These are phyloP conservation scores for Fraxinus albicans DNA, from an alignment of 305 asterid genomes.

Conservation along the genomic window DNA sequence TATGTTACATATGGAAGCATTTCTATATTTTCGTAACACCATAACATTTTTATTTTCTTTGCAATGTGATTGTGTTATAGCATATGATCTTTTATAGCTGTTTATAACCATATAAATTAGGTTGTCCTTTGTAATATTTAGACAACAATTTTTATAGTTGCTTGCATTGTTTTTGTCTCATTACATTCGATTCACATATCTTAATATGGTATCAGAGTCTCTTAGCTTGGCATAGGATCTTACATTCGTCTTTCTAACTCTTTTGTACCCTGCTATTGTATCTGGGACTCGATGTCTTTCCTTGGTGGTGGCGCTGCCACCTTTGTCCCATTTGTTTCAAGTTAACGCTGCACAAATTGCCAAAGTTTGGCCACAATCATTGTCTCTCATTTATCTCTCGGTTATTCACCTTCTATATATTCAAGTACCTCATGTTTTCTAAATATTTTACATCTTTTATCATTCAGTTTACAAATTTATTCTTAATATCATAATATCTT, in stretches of 20 bases:
- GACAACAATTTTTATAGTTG: not conserved
- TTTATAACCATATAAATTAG: not conserved
- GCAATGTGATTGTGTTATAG: not conserved
- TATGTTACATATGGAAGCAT: not conserved
- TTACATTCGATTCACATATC: not conserved
- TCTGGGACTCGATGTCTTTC: not conserved
- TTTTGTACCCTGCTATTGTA: not conserved
- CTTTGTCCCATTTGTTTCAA: not conserved
- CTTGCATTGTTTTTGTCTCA: not conserved
- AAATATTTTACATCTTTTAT: not conserved
- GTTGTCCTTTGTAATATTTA: not conserved
- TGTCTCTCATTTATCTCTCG: not conserved
- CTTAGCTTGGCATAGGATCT: not conserved
- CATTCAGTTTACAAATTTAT: not conserved
- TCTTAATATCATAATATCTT: not conserved
- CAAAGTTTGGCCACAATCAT: not conserved
- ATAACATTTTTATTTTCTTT: not conserved
- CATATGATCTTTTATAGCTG: not conserved
- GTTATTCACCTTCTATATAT: not conserved
- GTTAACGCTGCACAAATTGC: not conserved
- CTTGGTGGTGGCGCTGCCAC: not conserved
- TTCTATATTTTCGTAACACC: not conserved
- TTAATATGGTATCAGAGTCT: not conserved
- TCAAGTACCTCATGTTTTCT: not conserved
- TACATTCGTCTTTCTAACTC: not conserved